Conservation (phyloP, 169 alveolate species). For the Eimeria acervulina region DNA sequence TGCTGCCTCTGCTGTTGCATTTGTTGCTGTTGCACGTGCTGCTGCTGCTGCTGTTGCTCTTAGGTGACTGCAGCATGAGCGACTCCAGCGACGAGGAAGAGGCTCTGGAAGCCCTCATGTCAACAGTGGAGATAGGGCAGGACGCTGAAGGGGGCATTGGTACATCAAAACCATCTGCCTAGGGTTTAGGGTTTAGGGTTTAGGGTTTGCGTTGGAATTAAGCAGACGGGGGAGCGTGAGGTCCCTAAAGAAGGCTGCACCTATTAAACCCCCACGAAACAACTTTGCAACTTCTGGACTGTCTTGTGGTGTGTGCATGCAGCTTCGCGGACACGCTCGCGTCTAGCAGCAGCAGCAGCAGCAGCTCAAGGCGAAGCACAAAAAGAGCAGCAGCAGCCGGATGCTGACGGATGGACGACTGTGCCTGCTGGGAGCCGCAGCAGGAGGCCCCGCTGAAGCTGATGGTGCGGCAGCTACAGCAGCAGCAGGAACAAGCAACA, state of each 20-base stretch:
- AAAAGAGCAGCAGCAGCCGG: conserved; percentile 6
- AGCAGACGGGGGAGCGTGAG: too few relatives aligned
- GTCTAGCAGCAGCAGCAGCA: conserved; percentile 41
- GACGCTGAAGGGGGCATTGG: conserved; percentile 10
- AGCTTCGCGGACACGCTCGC: conserved; percentile 64
- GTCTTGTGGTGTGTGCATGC: conserved; percentile 22
- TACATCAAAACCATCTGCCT: background rate
- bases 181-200: too few relatives aligned
- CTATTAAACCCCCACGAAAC: background rate
- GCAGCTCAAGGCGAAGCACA: background rate
- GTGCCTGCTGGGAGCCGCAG: conserved; percentile 36
- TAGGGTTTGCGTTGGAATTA: too few relatives aligned
- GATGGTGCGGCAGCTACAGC: background rate
- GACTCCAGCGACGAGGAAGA: conserved; percentile 37
- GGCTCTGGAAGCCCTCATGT: conserved; percentile 8
- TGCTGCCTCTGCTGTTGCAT: too few relatives aligned
- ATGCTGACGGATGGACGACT: conserved; percentile 58
- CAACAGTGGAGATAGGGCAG: conserved; percentile 8
- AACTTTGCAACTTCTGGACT: too few relatives aligned
- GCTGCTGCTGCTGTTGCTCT: background rate
- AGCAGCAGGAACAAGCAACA: background rate
- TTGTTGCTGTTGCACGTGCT: background rate
- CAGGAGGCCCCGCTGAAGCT: conserved; percentile 38
- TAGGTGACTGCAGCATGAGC: conserved; percentile 32
- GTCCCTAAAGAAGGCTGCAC: too few relatives aligned